Conservation (phyloP, 106 monocot species). For the Platanthera guangdongensis region DNA sequence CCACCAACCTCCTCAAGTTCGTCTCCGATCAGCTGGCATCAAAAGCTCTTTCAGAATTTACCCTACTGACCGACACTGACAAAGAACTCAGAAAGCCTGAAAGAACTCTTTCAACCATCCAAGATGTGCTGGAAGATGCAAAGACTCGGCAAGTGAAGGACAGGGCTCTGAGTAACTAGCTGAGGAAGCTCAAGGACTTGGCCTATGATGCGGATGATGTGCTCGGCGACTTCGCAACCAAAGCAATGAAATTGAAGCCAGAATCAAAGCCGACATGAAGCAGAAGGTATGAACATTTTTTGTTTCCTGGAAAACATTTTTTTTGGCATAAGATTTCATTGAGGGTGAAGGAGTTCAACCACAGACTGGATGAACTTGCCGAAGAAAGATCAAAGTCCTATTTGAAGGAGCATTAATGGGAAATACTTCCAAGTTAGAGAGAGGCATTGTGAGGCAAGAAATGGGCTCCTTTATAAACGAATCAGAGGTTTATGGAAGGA, state of each 20-base stretch:
- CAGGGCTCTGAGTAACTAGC: conserved; percentile 17
- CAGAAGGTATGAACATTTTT: conserved; percentile 2
- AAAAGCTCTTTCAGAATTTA: background rate
- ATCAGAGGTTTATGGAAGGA: conserved; percentile 25
- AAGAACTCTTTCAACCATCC: conserved; percentile 16
- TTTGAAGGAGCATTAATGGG: background rate
- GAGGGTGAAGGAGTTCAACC: conserved; percentile 16
- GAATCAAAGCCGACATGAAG: background rate
- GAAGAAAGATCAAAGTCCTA: conserved; percentile 20
- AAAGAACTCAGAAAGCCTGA: conserved; percentile 20
- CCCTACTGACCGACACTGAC: background rate
- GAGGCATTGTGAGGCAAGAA: background rate
- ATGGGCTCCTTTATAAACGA: conserved; percentile 25
- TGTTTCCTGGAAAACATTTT: background rate
- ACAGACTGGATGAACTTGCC: conserved; percentile 28
- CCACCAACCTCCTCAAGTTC: conserved; percentile 7
- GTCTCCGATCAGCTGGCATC: conserved; percentile 11
- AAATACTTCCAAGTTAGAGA: background rate
- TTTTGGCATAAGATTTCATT: conserved; percentile 6
- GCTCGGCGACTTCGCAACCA: conserved; percentile 11
- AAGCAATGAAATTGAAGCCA: background rate
- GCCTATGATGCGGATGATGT: conserved; percentile 29
- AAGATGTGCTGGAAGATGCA: conserved; percentile 26
- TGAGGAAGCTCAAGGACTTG: conserved; percentile 25
- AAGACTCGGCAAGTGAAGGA: conserved; percentile 18